phyloP scores from a whole-genome alignment of 1,284 basidiomycete genomes.

The Polyporus tsugae region DNA sequence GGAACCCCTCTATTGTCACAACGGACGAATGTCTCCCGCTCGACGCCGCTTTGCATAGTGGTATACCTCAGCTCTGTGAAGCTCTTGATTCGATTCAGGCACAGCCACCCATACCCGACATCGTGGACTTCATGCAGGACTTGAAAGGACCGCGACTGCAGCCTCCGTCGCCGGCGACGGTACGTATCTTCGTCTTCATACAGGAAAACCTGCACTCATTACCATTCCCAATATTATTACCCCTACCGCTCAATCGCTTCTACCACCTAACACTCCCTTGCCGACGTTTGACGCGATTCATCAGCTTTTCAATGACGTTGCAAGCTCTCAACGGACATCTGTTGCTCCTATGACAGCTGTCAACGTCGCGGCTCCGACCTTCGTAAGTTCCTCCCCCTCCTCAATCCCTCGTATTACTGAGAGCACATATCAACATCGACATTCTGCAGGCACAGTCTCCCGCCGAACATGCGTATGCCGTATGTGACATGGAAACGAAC shows the following conservation, averaged over 20 bases:
- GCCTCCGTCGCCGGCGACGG: conserved; percentile 7
- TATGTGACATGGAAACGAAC: neutral
- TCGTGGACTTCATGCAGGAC: conserved; percentile 25
- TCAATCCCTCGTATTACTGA: neutral
- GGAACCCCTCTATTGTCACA: conserved; percentile 20
- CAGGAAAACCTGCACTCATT: neutral
- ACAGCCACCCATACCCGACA: conserved; percentile 25
- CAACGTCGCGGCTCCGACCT: conserved; percentile 1
- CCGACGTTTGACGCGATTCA: neutral
- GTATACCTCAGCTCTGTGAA: conserved; percentile 1
- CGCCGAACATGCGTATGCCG: neutral
- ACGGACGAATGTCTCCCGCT: conserved; percentile 9
- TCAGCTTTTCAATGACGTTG: conserved; percentile 6
- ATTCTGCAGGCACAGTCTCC: neutral
- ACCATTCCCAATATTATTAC: neutral
- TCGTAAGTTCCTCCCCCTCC: conserved; percentile 8
- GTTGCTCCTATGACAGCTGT: conserved; percentile 4
- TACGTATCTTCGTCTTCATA: conserved; percentile 12
- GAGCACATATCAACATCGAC: neutral
- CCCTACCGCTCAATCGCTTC: neutral
- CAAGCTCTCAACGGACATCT: neutral
- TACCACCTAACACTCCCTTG: neutral
- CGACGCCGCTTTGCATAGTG: neutral
- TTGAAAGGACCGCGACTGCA: conserved; percentile 7
- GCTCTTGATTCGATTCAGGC: neutral